A percentile compares a stretch with the other conserved stretches of the same genome.
Evolutionary conservation across 768 basidiomycete genomes (phyloP).

Genomic region (Pleurotus tuoliensis): DNA sequence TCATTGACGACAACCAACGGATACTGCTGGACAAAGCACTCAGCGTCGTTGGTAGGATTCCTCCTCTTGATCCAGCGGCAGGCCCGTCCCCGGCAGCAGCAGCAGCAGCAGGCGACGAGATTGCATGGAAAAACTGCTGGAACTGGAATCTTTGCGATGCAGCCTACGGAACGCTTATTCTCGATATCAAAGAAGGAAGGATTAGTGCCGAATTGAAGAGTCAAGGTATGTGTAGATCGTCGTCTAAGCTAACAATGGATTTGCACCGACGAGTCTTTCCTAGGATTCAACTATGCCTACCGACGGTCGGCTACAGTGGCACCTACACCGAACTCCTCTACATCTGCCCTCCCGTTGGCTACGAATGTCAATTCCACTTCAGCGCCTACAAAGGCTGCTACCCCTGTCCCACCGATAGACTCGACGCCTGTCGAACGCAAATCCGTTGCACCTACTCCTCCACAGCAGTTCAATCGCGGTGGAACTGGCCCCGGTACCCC

Average conservation of each 20-base stretch:
- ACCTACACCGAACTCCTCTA: slow-evolving; percentile 56
- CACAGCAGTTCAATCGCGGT: slow-evolving; percentile 27
- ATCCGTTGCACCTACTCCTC: slow-evolving; percentile 28
- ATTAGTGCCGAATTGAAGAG: slow-evolving; percentile 90
- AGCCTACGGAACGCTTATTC: slow-evolving; percentile 81
- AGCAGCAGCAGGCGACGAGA: slow-evolving; percentile 70
- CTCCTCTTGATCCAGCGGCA: slow-evolving; percentile 44
- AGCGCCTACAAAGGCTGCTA: slow-evolving; percentile 32
- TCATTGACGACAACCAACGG: slow-evolving; percentile 88
- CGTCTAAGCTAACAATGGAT: not conserved
- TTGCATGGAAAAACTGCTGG: slow-evolving; percentile 99
- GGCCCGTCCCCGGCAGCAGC: slow-evolving; percentile 43
- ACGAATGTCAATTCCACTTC: slow-evolving; percentile 27
- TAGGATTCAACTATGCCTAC: slow-evolving; percentile 96
- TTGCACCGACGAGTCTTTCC: slow-evolving; percentile 1
- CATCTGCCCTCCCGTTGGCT: slow-evolving; percentile 42
- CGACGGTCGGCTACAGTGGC: slow-evolving; percentile 65
- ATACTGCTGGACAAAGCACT: slow-evolving; percentile 87
- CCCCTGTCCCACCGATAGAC: slow-evolving; percentile 29
- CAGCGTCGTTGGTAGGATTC: slow-evolving; percentile 78
- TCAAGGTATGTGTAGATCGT: slow-evolving; percentile 56
- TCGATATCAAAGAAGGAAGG: slow-evolving; percentile 89
- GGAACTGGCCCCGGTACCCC: slow-evolving; percentile 23
- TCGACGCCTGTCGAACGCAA: slow-evolving; percentile 25
- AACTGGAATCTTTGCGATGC: slow-evolving; percentile 99